Conservation (phyloP, 768 basidiomycete species). For the Russula griseocarnosa region DNA sequence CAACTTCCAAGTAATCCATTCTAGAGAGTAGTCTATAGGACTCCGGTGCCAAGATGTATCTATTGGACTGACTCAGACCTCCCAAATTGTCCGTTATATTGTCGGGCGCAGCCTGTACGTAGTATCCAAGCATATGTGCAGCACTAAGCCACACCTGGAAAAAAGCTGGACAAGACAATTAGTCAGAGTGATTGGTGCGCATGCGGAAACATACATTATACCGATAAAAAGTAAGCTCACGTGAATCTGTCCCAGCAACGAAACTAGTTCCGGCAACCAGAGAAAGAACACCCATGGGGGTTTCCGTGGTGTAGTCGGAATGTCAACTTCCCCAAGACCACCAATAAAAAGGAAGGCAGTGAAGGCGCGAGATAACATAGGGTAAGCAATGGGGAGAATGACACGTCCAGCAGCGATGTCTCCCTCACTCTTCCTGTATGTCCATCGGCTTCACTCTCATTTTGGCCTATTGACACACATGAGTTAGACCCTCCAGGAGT, state of each 20-base stretch:
- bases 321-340: conserved; percentile 44
- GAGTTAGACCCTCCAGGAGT: background rate
- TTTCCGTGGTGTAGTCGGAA: conserved; percentile 31
- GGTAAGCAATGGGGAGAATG: conserved; percentile 46
- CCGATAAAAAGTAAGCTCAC: conserved; percentile 28
- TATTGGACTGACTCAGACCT: background rate
- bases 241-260: conserved; percentile 14
- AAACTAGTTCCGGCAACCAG: conserved; percentile 33
- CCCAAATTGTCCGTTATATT: background rate
- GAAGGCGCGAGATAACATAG: conserved; percentile 34
- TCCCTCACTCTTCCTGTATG: no score
- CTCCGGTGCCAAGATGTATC: background rate
- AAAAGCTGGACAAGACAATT: background rate
- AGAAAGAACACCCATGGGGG: conserved; percentile 35
- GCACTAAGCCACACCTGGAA: conserved; percentile 25
- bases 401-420: conserved; percentile 39
- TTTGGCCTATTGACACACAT: background rate
- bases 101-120: conserved; percentile 15
- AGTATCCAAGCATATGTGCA: conserved; percentile 24
- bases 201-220: conserved; percentile 25
- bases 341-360: conserved; percentile 37
- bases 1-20: no score
- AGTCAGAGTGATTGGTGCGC: background rate
- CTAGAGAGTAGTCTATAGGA: background rate
- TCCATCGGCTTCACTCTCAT: conserved; percentile 35